Evolutionary conservation across 2,329 filamentous ascomycete species (phyloP).

Genomic region (Stagonosporopsis cucurbitacearum): DNA sequence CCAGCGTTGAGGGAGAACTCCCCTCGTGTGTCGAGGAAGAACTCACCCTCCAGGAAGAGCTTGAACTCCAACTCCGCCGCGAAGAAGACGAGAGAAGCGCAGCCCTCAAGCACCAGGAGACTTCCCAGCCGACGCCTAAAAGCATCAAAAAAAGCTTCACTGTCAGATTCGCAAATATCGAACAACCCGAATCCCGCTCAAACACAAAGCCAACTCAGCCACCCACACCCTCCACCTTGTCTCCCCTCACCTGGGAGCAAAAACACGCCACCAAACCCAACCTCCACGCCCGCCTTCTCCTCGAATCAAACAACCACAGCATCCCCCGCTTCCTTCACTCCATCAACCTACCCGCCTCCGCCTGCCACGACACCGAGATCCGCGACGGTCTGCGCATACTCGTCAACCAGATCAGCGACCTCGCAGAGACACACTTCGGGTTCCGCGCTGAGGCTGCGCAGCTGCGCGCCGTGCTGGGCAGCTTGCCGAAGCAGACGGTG

Average conservation of each 20-base stretch:
- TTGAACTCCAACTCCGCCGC: neutral
- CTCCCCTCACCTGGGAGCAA: neutral
- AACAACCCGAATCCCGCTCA: neutral
- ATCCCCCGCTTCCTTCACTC: neutral
- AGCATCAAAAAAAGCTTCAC: neutral
- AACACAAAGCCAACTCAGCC: neutral
- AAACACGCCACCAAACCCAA: slow-evolving; percentile 2
- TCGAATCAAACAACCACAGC: neutral
- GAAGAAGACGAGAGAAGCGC: neutral
- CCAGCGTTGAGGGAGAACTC: too few species aligned
- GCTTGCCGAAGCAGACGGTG: slow-evolving; percentile 23
- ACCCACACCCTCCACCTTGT: neutral
- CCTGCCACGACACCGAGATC: slow-evolving; percentile 34
- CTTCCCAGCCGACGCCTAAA: neutral
- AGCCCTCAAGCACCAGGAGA: neutral
- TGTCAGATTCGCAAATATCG: neutral
- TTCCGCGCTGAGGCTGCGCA: neutral
- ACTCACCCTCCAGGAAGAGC: neutral
- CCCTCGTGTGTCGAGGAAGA: neutral
- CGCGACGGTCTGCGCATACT: slow-evolving; percentile 30
- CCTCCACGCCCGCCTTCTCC: neutral
- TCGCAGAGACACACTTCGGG: slow-evolving; percentile 22
- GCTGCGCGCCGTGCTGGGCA: neutral
- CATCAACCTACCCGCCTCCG: slow-evolving; percentile 32
- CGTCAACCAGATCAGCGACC: slow-evolving; percentile 22